Evolutionary conservation across 2,329 filamentous ascomycete genomes (phyloP).

Genomic region (Penicillium sp.): DNA sequence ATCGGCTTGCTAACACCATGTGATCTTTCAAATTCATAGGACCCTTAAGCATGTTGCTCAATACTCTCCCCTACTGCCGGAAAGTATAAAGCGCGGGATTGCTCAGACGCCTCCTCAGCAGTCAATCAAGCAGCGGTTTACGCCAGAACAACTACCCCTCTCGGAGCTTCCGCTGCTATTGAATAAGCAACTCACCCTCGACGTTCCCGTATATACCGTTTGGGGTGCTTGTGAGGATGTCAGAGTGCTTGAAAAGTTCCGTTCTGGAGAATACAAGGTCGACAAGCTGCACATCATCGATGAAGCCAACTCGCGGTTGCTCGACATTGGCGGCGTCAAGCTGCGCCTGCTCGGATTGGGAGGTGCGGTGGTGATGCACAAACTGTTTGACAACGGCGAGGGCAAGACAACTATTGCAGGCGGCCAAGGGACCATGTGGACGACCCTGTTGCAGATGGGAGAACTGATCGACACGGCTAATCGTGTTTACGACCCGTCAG

Average conservation of each 20-base stretch:
- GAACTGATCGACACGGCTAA: constrained; percentile 97
- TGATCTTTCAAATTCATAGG: constrained; percentile 53
- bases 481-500: constrained; percentile 96
- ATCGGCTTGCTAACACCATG: constrained; percentile 25
- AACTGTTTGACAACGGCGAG: constrained; percentile 98
- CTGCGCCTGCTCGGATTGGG: constrained; percentile 90
- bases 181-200: constrained; percentile 84
- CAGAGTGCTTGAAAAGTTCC: constrained; percentile 93
- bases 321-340: constrained; percentile 95
- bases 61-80: constrained; percentile 91
- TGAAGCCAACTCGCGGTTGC: constrained; percentile 91
- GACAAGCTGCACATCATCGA: constrained; percentile 98
- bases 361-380: constrained; percentile 98
- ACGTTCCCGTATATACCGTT: constrained; percentile 97
- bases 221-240: constrained; percentile 99
- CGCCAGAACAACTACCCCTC: constrained; percentile 80
- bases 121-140: constrained; percentile 81
- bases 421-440: constrained; percentile 99
- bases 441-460: constrained; percentile 95
- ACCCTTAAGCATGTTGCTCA: constrained; percentile 98
- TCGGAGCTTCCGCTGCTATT: constrained; percentile 92
- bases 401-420: constrained; percentile 97
- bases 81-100: constrained; percentile 70
- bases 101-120: constrained; percentile 69
- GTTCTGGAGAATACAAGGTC: constrained; percentile 97